These are phyloP conservation scores for Verticillium zaregamsianum DNA, from an alignment of 2,329 filamentous ascomycete genomes.

Conservation along the genomic window DNA sequence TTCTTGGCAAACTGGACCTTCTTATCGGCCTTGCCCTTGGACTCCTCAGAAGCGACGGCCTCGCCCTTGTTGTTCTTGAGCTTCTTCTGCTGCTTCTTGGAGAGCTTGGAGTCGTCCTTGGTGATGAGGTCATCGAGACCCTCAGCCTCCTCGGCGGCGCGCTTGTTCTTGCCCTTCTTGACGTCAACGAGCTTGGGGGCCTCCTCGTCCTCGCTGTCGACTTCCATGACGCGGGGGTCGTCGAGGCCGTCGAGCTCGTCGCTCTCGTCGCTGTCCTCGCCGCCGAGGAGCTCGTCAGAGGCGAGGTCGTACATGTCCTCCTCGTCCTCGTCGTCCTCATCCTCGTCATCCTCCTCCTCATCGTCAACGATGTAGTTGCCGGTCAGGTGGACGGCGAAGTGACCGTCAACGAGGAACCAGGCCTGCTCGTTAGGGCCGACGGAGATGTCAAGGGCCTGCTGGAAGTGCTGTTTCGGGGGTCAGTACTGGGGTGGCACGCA, in stretches of 20 bases:
- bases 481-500: conserved; percentile 11
- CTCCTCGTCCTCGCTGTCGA: conserved; percentile 76
- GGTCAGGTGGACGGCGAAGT: conserved; percentile 86
- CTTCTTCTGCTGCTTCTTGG: conserved; percentile 98
- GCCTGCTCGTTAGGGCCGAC: conserved; percentile 84
- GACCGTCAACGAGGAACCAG: conserved; percentile 88
- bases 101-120: conserved; percentile 68
- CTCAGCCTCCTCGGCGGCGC: conserved; percentile 69
- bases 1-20: conserved; percentile 99
- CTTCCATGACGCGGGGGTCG: conserved; percentile 77
- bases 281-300: conserved; percentile 72
- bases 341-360: conserved; percentile 58
- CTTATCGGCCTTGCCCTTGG: conserved; percentile 68
- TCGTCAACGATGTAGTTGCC: conserved; percentile 88
- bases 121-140: conserved; percentile 78
- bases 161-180: conserved; percentile 87
- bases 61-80: conserved; percentile 98
- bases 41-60: conserved; percentile 59
- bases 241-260: conserved; percentile 76
- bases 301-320: conserved; percentile 78
- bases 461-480: conserved; percentile 66
- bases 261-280: conserved; percentile 69
- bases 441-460: conserved; percentile 92
- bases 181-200: conserved; percentile 54
- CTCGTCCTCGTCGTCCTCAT: conserved; percentile 59